Conservation (phyloP, 495 filamentous ascomycete species). For the Annulohypoxylon bovei region DNA sequence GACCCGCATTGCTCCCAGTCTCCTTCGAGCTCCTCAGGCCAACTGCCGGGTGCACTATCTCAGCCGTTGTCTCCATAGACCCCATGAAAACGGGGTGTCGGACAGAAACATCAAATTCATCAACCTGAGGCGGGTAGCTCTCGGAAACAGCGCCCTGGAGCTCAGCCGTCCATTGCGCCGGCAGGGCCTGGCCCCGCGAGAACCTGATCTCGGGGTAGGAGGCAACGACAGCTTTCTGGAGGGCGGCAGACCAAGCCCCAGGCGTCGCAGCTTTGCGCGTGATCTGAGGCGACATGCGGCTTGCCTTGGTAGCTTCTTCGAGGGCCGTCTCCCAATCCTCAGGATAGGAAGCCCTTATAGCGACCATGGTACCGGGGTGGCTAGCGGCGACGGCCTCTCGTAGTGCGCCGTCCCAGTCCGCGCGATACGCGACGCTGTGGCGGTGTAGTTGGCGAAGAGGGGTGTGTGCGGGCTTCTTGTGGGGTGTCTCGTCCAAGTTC, state of each 20-base stretch:
- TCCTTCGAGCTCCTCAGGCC: slow-evolving; percentile 19
- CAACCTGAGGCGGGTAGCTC: slow-evolving; percentile 15
- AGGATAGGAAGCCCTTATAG: slow-evolving; percentile 37
- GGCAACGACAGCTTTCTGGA: slow-evolving; percentile 45
- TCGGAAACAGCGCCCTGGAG: slow-evolving; percentile 42
- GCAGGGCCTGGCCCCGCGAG: slow-evolving; percentile 30
- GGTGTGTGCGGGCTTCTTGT: slow-evolving; percentile 20
- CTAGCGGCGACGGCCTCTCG: slow-evolving; percentile 46
- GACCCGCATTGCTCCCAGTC: background rate
- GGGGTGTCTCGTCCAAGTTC: slow-evolving; percentile 29
- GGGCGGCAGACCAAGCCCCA: slow-evolving; percentile 50
- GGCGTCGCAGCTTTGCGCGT: slow-evolving; percentile 36
- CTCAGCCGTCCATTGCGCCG: slow-evolving; percentile 36
- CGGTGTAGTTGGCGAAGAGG: slow-evolving; percentile 29
- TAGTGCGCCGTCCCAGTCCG: slow-evolving; percentile 51
- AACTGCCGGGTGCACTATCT: slow-evolving; percentile 52
- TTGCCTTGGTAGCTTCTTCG: slow-evolving; percentile 26
- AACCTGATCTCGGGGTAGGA: slow-evolving; percentile 42
- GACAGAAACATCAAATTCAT: slow-evolving; percentile 42
- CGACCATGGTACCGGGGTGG: slow-evolving; percentile 38
- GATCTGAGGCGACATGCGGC: slow-evolving; percentile 15
- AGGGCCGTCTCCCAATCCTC: slow-evolving; percentile 33
- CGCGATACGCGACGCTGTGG: slow-evolving; percentile 36
- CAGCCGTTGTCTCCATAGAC: slow-evolving; percentile 43
- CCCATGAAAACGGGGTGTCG: slow-evolving; percentile 56